These are phyloP conservation scores for Mycena galericulata DNA, from an alignment of 768 basidiomycete species.

Conservation along the genomic window DNA sequence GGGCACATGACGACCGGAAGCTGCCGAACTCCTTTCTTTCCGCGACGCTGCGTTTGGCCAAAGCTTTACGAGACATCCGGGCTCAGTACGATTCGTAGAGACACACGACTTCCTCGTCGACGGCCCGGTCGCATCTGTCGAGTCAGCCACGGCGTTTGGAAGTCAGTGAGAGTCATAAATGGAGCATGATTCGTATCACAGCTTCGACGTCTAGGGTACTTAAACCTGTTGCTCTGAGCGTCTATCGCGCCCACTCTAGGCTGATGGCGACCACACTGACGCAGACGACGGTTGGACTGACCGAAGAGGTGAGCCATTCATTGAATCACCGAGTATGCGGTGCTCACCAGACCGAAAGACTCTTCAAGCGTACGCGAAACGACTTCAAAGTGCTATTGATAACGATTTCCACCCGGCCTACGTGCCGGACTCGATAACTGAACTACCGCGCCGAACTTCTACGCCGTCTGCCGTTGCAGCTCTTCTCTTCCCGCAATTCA, in stretches of 20 bases:
- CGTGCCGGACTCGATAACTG: constrained; percentile 22
- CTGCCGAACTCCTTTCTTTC: too few relatives aligned
- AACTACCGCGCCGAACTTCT: constrained; percentile 9
- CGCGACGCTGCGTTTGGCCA: too few relatives aligned
- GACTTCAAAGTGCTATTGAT: constrained; percentile 8
- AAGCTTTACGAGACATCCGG: too few relatives aligned
- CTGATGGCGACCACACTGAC: background rate
- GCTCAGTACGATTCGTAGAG: too few relatives aligned
- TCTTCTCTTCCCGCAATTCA: constrained; percentile 23
- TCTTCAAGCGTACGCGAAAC: constrained; percentile 9
- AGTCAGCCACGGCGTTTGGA: too few relatives aligned
- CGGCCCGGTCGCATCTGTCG: too few relatives aligned
- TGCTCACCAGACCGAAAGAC: background rate
- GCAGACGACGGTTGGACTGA: background rate
- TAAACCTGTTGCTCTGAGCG: background rate
- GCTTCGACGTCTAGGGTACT: background rate
- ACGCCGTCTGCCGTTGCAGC: constrained; percentile 7
- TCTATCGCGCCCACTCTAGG: background rate
- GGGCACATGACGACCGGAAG: too few relatives aligned
- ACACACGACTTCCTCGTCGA: too few relatives aligned
- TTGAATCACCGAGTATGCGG: background rate
- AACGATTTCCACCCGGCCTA: constrained; percentile 13
- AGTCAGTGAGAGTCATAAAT: too few relatives aligned
- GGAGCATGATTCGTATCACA: background rate
- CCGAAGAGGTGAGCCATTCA: background rate